Base-by-base conservation (phyloP, 2,329 filamentous ascomycete genomes). In the Trichoderma asperellum region DNA sequence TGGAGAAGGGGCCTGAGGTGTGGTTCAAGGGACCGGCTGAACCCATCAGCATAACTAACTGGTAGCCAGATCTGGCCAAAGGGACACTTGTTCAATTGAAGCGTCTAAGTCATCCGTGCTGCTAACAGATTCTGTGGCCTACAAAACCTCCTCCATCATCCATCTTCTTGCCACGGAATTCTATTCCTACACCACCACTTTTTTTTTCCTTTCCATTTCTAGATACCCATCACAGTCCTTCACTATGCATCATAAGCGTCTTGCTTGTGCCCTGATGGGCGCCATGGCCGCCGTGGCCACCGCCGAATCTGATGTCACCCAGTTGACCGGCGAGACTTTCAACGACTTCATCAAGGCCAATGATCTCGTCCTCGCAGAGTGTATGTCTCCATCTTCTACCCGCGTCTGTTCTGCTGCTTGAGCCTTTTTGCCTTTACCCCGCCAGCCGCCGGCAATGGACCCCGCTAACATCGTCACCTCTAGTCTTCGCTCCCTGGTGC, bases 401-500 rank as follows among this genome's bases (percentile, higher is more conserved):
- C 32, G 62, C 57, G 47, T 62, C 2, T 24, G 12, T 61, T 35
- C 58, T n/a, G 43, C n/a, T 35, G 43, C 52, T 16, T 47, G 18
- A 59, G 27, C 4, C 12, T 29, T 35, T 35, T 57, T 60, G 49
- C 63, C 4, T 40, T 57, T 43, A 16, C 60, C 43, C 64, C 29
- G 49, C 35, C 49, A 49, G 32, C 24, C 47, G n/a, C 29, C 55
- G 58, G 53, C 57, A 49, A 59, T 40, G 21, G 37, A 32, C 68
- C 43, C 70, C 58, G 70, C 81, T 87, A 77, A 86, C 78, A 56
- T 52, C 49, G 4, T 16, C 34, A 56, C 29, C 68, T 59, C 7
- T 72, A 93, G 91, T 97, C 89, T 97, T 93, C 81, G 95, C 95
- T 74, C 94, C 95, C 76, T 97, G 95, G 94, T 97, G 92, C 76